These are phyloP conservation scores for Papilionanthe hybrid DNA, from an alignment of 116 monocot genomes.

Conservation along the genomic window DNA sequence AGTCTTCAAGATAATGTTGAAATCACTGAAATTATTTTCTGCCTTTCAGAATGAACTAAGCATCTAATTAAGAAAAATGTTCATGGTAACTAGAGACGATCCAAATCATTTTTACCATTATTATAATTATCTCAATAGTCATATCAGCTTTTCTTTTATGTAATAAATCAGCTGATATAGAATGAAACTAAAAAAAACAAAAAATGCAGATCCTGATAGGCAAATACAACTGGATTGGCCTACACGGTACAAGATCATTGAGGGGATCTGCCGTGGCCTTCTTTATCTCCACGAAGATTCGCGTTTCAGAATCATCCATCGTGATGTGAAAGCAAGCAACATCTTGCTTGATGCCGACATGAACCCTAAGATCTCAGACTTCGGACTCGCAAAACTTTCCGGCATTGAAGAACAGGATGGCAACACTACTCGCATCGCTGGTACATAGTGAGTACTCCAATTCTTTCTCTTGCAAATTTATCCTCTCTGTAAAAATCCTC, in stretches of 20 bases:
- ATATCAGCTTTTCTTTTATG: too few relatives aligned
- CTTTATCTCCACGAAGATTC: conserved; percentile 27
- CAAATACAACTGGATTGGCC: conserved; percentile 7
- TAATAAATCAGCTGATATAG: too few relatives aligned
- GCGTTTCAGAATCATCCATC: conserved; percentile 19
- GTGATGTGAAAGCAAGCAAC: conserved; percentile 24
- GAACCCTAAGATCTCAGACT: conserved; percentile 24
- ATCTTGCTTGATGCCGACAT: conserved; percentile 20
- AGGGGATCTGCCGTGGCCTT: conserved; percentile 17
- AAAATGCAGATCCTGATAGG: conserved; percentile 5
- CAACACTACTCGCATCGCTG: conserved; percentile 13
- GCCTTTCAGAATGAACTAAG: too few relatives aligned
- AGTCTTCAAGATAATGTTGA: too few relatives aligned
- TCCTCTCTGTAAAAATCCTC: not conserved
- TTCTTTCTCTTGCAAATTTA: not conserved
- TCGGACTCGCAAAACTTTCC: conserved; percentile 19
- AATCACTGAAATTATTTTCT: too few relatives aligned
- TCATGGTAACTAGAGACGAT: too few relatives aligned
- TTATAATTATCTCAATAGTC: too few relatives aligned
- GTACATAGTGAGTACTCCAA: conserved; percentile 16
- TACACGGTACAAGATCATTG: conserved; percentile 17
- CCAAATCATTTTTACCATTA: too few relatives aligned
- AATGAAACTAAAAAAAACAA: not conserved
- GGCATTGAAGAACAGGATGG: not conserved
- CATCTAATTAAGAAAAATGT: too few relatives aligned